Evolutionary conservation across 805 yeast species (phyloP).

Genomic region (Starmerella tilneyi): DNA sequence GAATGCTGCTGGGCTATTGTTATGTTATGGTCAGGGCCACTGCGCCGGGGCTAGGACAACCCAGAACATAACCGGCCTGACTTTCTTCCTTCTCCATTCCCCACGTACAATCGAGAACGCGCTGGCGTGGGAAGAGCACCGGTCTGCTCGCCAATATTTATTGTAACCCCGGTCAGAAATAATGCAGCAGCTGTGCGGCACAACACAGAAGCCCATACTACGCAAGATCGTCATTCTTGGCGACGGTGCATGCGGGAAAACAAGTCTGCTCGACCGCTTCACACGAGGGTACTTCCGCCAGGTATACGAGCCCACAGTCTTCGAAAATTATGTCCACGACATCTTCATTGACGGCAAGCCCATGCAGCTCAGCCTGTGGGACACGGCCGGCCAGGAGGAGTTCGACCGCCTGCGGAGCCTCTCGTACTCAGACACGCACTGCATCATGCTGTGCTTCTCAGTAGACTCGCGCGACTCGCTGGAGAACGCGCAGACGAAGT

Average conservation of each 20-base stretch:
- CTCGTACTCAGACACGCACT: slow-evolving; percentile 90
- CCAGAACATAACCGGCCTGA: background rate
- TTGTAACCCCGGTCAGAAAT: background rate
- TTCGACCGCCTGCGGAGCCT: slow-evolving; percentile 87
- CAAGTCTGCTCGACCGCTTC: slow-evolving; percentile 86
- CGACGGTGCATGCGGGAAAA: slow-evolving; percentile 98
- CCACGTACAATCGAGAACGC: background rate
- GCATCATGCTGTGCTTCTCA: slow-evolving; percentile 91
- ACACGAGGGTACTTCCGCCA: slow-evolving; percentile 97
- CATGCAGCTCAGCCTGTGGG: slow-evolving; percentile 90
- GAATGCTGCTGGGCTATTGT: slow-evolving; percentile 4
- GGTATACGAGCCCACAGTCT: slow-evolving; percentile 95
- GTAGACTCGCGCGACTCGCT: slow-evolving; percentile 90
- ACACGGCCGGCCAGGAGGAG: slow-evolving; percentile 98
- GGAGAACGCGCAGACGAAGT: slow-evolving; percentile 87
- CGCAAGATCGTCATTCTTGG: slow-evolving; percentile 91
- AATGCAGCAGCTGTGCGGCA: slow-evolving; percentile 35
- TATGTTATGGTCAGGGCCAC: slow-evolving; percentile 7
- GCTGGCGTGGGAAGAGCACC: background rate
- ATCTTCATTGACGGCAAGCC: slow-evolving; percentile 91
- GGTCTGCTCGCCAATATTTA: background rate
- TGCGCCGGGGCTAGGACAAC: slow-evolving; percentile 5
- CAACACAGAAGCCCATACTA: slow-evolving; percentile 43
- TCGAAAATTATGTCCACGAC: slow-evolving; percentile 94
- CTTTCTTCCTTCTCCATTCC: background rate